Evolutionary conservation across 371 early-diverging fungal genomes (phyloP), one percentile per base, ranked within the genome.

Genomic region (Syncephalastrum sp.): DNA sequence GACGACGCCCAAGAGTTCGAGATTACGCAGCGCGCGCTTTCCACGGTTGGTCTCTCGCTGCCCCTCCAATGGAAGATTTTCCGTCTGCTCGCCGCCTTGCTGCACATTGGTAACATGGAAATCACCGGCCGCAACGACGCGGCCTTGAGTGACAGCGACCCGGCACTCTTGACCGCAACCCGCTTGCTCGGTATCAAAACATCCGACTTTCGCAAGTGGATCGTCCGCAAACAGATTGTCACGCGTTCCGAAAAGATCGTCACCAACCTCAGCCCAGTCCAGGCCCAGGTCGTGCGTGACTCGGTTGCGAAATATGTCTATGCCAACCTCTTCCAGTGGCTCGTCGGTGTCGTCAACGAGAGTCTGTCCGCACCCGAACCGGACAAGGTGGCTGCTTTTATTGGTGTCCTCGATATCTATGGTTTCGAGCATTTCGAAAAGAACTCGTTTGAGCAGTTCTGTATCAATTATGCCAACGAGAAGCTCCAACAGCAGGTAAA

Each of bases 391-490:
- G 60, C 63, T 6, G 72, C 67, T 42, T 95, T 95, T 65, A 95
- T 94, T 61, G 96, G 95, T 64, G 93, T 96, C 13, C 82, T 96
- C 66, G 92, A 97, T 87, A 90, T 95, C 77, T 91, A 92, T 68
- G 93, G 97, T 56, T 92, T 94, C 79, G 92, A 92, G 77, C 95
- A 97, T 63, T 96, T 96, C 70, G 82, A 92, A 73, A 88, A 85
- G 74, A 99, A 99, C 80, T 92, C 93, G 10, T 99, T 97, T 70
- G 99, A 99, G 71, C 98, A 99, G 79, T 93, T 99, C 67, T 96
- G 97, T 78, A 96, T 97, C 74, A 99, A 93, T 83, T 97, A 88
- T 75, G 95, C 95, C 59, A 97, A 91, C 74, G 96, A 91, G 70
- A 95, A 94, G 77, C 75, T 96, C 51, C 96, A 99, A 77, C 97